These are phyloP conservation scores for Blastobotrys elegans DNA, from an alignment of 1,139 yeast genomes.

Conservation along the genomic window DNA sequence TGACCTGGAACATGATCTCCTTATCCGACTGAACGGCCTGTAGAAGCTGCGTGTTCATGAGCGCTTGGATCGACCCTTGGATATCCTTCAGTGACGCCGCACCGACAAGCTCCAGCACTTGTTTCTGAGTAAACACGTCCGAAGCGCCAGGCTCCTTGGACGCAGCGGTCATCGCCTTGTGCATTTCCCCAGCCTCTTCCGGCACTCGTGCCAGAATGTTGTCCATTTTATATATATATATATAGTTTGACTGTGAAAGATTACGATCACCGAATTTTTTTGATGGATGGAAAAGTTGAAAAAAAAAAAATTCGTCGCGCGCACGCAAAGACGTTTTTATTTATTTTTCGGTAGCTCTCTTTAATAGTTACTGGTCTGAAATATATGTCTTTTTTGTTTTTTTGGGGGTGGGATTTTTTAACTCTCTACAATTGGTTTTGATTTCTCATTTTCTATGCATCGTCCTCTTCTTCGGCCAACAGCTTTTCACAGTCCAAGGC, in stretches of 20 bases:
- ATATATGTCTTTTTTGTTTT: too few relatives aligned
- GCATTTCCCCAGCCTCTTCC: conserved; percentile 52
- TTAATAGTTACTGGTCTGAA: too few relatives aligned
- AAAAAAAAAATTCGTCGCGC: too few relatives aligned
- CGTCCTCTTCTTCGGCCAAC: conserved; percentile 48
- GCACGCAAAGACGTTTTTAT: too few relatives aligned
- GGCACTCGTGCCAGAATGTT: conserved; percentile 14
- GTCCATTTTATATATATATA: neutral
- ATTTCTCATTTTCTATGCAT: too few relatives aligned
- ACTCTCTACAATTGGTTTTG: too few relatives aligned
- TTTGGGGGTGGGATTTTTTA: too few relatives aligned
- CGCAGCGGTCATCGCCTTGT: conserved; percentile 49
- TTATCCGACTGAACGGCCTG: conserved; percentile 52
- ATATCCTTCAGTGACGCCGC: conserved; percentile 19
- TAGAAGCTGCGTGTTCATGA: conserved; percentile 47
- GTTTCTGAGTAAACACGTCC: conserved; percentile 45
- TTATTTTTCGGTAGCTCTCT: too few relatives aligned
- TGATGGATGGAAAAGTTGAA: too few relatives aligned
- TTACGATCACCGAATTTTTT: neutral
- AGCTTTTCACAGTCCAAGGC: conserved; percentile 91
- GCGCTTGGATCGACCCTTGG: conserved; percentile 24
- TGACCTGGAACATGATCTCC: conserved; percentile 69
- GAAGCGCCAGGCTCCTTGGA: conserved; percentile 26
- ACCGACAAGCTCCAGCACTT: conserved; percentile 38
- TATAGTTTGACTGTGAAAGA: neutral